Conservation (phyloP, 225 moss, liverwort and hornwort species). For the Physcomitrium patens region DNA sequence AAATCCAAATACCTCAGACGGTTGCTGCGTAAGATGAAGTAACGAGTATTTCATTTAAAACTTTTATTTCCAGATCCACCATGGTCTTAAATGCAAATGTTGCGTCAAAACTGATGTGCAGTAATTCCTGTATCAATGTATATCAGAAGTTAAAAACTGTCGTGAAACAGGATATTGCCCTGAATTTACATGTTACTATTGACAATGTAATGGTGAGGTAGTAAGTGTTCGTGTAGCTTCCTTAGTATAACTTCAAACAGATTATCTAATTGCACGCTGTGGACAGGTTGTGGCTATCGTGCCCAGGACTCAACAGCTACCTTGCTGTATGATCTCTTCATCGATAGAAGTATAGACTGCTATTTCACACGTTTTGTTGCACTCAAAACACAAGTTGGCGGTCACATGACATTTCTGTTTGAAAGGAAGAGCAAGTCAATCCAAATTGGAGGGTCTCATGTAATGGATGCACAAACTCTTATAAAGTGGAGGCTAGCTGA, state of each 20-base stretch:
- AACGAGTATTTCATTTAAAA: too few species aligned
- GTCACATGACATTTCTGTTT: conserved; percentile 49
- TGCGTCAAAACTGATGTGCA: too few species aligned
- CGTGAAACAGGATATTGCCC: too few species aligned
- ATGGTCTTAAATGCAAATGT: too few species aligned
- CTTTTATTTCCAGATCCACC: too few species aligned
- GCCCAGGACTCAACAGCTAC: conserved; percentile 46
- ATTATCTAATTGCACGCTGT: not conserved
- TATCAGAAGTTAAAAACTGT: too few species aligned
- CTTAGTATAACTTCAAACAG: not conserved
- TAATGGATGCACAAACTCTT: conserved; percentile 51
- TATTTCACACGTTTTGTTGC: conserved; percentile 47
- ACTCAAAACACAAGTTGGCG: conserved; percentile 55
- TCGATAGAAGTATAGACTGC: conserved; percentile 50
- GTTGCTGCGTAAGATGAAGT: not conserved
- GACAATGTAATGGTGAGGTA: not conserved
- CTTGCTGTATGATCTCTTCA: conserved; percentile 64
- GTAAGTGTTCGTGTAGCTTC: not conserved
- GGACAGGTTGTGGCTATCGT: conserved; percentile 66
- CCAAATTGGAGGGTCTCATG: conserved; percentile 54
- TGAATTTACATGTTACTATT: too few species aligned
- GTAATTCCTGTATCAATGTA: too few species aligned
- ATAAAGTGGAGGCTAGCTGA: conserved; percentile 62
- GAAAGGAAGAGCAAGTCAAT: conserved; percentile 50
- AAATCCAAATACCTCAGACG: not conserved